These are phyloP conservation scores for Debaryomyces maramus DNA, from an alignment of 805 yeast genomes.

Conservation along the genomic window DNA sequence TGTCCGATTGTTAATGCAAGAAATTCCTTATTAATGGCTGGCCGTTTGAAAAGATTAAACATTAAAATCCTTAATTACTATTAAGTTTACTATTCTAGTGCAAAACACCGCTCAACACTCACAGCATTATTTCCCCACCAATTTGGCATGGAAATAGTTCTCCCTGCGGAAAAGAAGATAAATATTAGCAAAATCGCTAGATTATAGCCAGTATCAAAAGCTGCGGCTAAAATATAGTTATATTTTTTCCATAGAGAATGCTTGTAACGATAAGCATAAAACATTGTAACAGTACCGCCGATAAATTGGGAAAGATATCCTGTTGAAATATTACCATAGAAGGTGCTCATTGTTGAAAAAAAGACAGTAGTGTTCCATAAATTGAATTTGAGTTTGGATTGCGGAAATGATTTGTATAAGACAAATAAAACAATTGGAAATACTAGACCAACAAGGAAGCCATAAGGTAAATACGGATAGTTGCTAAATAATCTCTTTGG, in stretches of 20 bases:
- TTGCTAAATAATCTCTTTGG: conserved; percentile 42
- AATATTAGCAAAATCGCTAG: conserved; percentile 41
- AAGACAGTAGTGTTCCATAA: conserved; percentile 50
- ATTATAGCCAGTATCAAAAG: conserved; percentile 52
- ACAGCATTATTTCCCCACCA: conserved; percentile 52
- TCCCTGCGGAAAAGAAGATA: conserved; percentile 27
- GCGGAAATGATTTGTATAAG: conserved; percentile 28
- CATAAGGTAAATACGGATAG: conserved; percentile 45
- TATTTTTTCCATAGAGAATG: conserved; percentile 42
- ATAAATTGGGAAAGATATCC: conserved; percentile 49
- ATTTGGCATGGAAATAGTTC: conserved; percentile 29
- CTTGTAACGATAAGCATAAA: conserved; percentile 40
- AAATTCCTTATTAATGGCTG: too few species aligned
- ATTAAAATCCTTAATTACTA: too few species aligned
- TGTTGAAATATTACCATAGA: conserved; percentile 51
- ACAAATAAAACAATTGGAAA: conserved; percentile 36
- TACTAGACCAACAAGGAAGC: conserved; percentile 41
- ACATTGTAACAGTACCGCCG: conserved; percentile 50
- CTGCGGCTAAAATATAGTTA: conserved; percentile 52
- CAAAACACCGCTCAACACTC: conserved; percentile 50
- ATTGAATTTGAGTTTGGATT: conserved; percentile 22
- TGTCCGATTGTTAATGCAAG: too few species aligned
- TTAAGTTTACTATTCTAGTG: too few species aligned
- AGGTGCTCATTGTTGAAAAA: conserved; percentile 47
- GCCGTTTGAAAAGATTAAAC: too few species aligned